Base-by-base conservation (phyloP, 139 green algal genomes). In the Coelastrella sp. region DNA sequence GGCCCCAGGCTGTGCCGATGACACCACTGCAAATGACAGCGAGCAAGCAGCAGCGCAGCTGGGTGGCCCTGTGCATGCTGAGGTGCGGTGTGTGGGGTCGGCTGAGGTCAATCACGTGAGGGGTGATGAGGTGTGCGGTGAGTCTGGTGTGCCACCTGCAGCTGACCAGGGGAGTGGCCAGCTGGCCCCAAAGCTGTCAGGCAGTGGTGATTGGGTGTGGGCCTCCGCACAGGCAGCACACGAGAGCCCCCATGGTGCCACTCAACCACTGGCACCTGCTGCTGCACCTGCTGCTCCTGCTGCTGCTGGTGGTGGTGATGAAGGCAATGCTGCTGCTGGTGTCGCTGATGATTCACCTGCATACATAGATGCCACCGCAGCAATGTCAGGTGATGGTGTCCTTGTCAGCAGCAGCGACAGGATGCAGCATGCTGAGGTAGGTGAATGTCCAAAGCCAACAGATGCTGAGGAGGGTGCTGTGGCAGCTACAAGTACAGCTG, bases 151-250 rank as follows among this genome's bases (percentile, higher is more conserved):
- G 70, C 6, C 70, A 19, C 20, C 70, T 0, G n/a, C 74, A 81
- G 74, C 74, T 81, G 74, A 24, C 11, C 70, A 78, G 25, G 24
- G 8, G 9, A 59, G 15, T 58, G 24, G 24, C n/a, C 74, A 81
- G 74, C 22, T 25, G 20, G 20, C 14, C 20, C 8, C 14, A 15
- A 78, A 78, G 20, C 8, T 19, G 20, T 78, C 63, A 9, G 6
- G 17, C 20, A 78, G 72, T 25, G 72, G 20, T n/a, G 72, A 78
- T 19, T 81, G 74, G 74, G 74, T 81, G n/a, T 81, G 74, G 74
- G 24, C 74, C 17, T 35, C 70, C 7, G 19, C 70, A 78, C 70
- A 24, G 22, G 70, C 70, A 78, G 70, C 70, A 25, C 8, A 24
- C 6, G 70, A 15, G 15, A 70, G 63, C 63, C 15, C 35, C 35